Percentiles rank a stretch among this genome's conserved stretches.
Evolutionary conservation across 2,329 filamentous ascomycete genomes (phyloP).

Genomic region (Penicillium fuscoglaucum): DNA sequence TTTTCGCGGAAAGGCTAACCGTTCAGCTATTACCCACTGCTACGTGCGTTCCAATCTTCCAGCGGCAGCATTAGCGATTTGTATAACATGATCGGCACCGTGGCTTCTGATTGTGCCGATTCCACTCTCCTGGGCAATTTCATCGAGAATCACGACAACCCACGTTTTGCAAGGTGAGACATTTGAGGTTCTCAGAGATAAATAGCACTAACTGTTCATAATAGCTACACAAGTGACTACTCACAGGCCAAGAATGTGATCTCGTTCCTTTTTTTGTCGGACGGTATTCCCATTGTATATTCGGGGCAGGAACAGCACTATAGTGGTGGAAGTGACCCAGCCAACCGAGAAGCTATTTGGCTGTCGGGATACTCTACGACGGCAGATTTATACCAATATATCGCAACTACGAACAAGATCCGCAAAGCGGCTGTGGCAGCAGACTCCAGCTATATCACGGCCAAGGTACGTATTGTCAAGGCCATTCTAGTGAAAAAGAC

Average conservation of each 20-base stretch:
- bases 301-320: constrained; percentile 68
- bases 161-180: constrained; percentile 51
- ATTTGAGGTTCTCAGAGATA: background rate
- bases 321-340: constrained; percentile 51
- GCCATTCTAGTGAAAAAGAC: background rate
- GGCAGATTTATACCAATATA: constrained; percentile 52
- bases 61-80: constrained; percentile 39
- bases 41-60: constrained; percentile 37
- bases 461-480: constrained; percentile 27
- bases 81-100: constrained; percentile 37
- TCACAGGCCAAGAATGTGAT: constrained; percentile 61
- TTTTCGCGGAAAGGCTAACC: constrained; percentile 50
- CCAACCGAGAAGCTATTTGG: constrained; percentile 61
- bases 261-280: constrained; percentile 58
- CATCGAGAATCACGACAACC: constrained; percentile 62
- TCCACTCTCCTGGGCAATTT: constrained; percentile 55
- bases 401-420: constrained; percentile 52
- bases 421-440: constrained; percentile 47
- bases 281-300: constrained; percentile 67
- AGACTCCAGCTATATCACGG: constrained; percentile 44
- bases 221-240: constrained; percentile 33
- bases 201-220: background rate
- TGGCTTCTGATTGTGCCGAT: constrained; percentile 43
- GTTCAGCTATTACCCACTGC: constrained; percentile 43
- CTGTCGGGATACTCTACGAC: constrained; percentile 51